Base-by-base conservation (phyloP, 1,284 basidiomycete species). In the Ustilago vetiveriae region DNA sequence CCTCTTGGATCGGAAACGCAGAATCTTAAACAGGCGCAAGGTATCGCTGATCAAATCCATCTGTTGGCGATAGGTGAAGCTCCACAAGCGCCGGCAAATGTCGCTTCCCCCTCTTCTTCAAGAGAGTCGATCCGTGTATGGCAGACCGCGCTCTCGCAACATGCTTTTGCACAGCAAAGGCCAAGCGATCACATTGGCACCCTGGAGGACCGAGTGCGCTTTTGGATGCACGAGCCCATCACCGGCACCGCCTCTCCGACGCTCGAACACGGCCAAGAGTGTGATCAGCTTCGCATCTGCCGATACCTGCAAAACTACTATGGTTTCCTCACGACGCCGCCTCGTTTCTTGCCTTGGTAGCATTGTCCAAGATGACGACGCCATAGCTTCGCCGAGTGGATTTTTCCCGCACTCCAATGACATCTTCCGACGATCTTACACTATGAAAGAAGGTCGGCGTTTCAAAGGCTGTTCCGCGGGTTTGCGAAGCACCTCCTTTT, bases 181-280 rank as follows among this genome's bases (percentile, higher is more conserved):
- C 13, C n/a, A 6, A 13, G 6, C 16, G 14, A 24, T 10, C n/a
- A 21, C 27, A 29, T 51, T 3, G 43, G 41, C 17, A n/a, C 33
- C 13, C 17, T 64, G 30, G 23, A 59, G 10, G 43, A 55, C 19
- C 46, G 66, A 26, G 37, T 69, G 19, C n/a, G 32, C 23, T 69
- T 69, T 35, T 69, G 66, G 66, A 50, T 64, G 44, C 38, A 58
- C n/a, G 41, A 68, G 11, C 54, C 65, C 24, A 63, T 68, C 43
- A 44, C 17, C 4, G 39, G 51, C 52, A 67, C 57, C 17, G 39
- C 44, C n/a, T 13, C 37, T 17, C 13, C 33, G n/a, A 7, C 45
- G 4, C 11, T 39, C 4, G 38, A 4, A 11, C 33, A 30, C 6
- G 32, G n/a, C 1, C 21, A 27, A 6, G 17, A 32, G n/a, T 19